A percentile compares a stretch with the other conserved stretches of the same genome.
These are phyloP conservation scores for Helenozyma rhizophorensis DNA, from an alignment of 805 yeast species.

Conservation along the genomic window DNA sequence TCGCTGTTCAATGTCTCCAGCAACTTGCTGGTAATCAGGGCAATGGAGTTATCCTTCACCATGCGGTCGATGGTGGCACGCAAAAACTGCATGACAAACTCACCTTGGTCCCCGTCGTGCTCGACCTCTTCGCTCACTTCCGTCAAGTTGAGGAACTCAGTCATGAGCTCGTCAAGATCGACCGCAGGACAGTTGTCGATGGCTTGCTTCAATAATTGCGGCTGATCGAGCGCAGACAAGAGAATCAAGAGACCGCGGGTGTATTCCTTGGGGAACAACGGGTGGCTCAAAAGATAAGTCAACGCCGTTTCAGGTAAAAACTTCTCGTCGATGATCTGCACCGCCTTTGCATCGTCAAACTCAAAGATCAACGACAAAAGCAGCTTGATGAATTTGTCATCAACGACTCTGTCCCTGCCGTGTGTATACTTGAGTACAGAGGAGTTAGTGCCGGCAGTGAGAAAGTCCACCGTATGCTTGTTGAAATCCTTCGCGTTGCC, in stretches of 20 bases:
- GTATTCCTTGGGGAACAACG: constrained; percentile 66
- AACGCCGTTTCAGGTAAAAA: constrained; percentile 56
- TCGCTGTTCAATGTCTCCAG: constrained; percentile 28
- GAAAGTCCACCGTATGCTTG: constrained; percentile 20
- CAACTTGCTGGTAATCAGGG: constrained; percentile 50
- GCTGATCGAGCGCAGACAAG: constrained; percentile 36
- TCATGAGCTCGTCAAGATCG: constrained; percentile 57
- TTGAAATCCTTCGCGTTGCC: constrained; percentile 13
- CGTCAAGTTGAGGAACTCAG: constrained; percentile 48
- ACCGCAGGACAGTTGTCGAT: constrained; percentile 73
- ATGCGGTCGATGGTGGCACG: constrained; percentile 48
- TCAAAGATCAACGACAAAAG: constrained; percentile 42
- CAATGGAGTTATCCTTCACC: constrained; percentile 58
- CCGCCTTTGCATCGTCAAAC: constrained; percentile 13
- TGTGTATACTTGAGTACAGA: constrained; percentile 28
- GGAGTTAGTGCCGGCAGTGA: constrained; percentile 7
- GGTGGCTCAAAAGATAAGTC: constrained; percentile 79
- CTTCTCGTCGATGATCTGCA: constrained; percentile 21
- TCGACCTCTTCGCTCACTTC: constrained; percentile 14
- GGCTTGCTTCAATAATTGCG: constrained; percentile 75
- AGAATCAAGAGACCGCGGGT: constrained; percentile 55
- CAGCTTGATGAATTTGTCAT: constrained; percentile 47
- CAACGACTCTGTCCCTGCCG: constrained; percentile 64
- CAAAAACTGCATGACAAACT: constrained; percentile 12
- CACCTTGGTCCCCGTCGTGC: constrained; percentile 8